Percentiles rank a stretch among this genome's conserved stretches.
Conservation (phyloP, 805 yeast species). For the Torulaspora microellipsoides region DNA sequence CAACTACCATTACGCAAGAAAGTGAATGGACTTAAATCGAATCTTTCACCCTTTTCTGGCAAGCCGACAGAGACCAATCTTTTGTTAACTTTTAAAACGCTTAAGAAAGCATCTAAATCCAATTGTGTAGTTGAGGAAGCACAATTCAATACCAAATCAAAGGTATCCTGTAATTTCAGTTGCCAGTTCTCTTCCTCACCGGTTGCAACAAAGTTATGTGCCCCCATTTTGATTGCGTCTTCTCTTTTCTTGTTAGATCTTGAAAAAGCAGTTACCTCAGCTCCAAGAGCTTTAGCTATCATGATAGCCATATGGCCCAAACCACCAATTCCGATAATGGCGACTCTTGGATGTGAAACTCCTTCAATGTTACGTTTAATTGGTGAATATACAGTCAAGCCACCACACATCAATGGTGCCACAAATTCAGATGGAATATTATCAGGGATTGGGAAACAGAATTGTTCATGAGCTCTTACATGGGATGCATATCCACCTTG, state of each 20-base stretch:
- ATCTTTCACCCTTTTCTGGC: constrained; percentile 45
- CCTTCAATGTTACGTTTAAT: constrained; percentile 28
- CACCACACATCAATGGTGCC: constrained; percentile 57
- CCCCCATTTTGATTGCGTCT: constrained; percentile 42
- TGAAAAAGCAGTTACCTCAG: constrained; percentile 47
- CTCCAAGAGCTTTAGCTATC: constrained; percentile 49
- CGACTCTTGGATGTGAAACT: constrained; percentile 39
- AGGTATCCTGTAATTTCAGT: constrained; percentile 25
- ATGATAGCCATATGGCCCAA: constrained; percentile 44
- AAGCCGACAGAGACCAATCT: constrained; percentile 62
- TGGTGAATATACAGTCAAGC: constrained; percentile 51
- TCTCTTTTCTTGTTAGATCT: constrained; percentile 41
- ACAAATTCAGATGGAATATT: constrained; percentile 38
- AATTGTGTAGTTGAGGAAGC: constrained; percentile 46
- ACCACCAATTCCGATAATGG: constrained; percentile 46
- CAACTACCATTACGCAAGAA: constrained; percentile 48
- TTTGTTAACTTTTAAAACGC: constrained; percentile 53
- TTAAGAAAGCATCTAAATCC: constrained; percentile 45
- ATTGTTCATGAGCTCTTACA: constrained; percentile 26
- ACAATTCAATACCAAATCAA: constrained; percentile 44
- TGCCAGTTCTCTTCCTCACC: constrained; percentile 41
- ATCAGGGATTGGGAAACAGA: constrained; percentile 48
- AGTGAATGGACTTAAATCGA: constrained; percentile 34
- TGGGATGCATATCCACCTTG: constrained; percentile 27
- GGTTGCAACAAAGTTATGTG: constrained; percentile 46